A percentile compares a stretch with the other conserved stretches of the same genome.
Evolutionary conservation across 148 eudicot species (phyloP).

Genomic region (Selenicereus undatus): DNA sequence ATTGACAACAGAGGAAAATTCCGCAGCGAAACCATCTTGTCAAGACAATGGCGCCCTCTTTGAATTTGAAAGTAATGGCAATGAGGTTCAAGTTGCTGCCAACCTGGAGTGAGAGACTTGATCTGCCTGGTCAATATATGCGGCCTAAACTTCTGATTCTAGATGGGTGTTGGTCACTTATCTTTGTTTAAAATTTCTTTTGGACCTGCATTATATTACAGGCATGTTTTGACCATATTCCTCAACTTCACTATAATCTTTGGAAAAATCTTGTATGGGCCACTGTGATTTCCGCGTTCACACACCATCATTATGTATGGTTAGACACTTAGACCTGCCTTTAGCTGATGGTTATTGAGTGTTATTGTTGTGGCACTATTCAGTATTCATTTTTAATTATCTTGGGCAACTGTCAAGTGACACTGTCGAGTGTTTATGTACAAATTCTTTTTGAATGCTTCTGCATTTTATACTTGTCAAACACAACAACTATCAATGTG

Average conservation of each 20-base stretch:
- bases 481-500: too few relatives aligned
- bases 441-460: too few relatives aligned
- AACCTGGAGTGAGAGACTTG: conserved; percentile 11
- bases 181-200: not conserved
- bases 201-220: conserved; percentile 10
- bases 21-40: too few relatives aligned
- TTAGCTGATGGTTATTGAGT: not conserved
- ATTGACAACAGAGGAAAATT: too few relatives aligned
- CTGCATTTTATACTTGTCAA: too few relatives aligned
- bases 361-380: too few relatives aligned
- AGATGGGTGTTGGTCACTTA: not conserved
- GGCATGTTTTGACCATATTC: conserved; percentile 28
- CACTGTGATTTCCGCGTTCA: not conserved
- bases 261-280: not conserved
- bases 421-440: too few relatives aligned
- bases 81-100: conserved; percentile 15
- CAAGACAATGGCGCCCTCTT: too few relatives aligned
- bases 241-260: not conserved
- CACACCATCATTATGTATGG: not conserved
- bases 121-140: conserved; percentile 22
- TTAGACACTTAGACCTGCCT: not conserved
- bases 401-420: too few relatives aligned
- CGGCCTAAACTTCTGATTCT: conserved; percentile 15
- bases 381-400: too few relatives aligned
- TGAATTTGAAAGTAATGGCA: too few relatives aligned